Evolutionary conservation across 306 rosid species (phyloP), one percentile per base, ranked within the genome.

Genomic region (Inga leiocalycina): DNA sequence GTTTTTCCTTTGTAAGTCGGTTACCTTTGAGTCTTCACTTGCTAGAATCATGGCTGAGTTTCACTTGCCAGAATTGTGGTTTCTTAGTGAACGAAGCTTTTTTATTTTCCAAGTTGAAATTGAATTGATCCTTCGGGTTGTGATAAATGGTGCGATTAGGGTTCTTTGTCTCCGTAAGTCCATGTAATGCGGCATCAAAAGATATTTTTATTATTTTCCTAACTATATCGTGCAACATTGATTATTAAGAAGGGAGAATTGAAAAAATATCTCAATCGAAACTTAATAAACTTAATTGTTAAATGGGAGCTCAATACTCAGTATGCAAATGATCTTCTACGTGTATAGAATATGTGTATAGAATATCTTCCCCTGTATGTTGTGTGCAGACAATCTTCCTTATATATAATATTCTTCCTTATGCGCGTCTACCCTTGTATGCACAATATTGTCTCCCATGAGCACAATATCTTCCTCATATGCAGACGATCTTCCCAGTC

Each of bases 81-180:
- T 83, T 48, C 75, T 59, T 35, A 72, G 49, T 62, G 70, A 46
- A 71, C 2, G 22, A 83, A 51, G 24, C n/a, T 78, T 59, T 8
- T 15, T 22, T 22, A 0, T 3, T 8, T 54, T 22, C 35, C 11
- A 45, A 71, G 62, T 22, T 56, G 35, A 46, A 13, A 20, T 79
- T 49, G 67, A 68, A 79, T 35, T 51, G 30, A 11, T 70, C 57
- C 80, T 41, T 24, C 56, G 4, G 39, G 13, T 41, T 49, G 10
- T 69, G 24, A 57, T 54, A 75, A 82, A 54, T 57, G 39, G 24
- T 75, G 37, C 17, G 67, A 35, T 54, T 35, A 16, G 68, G 74
- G 45, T 79, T 54, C 15, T 62, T 10, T 51, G 62, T 78, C 27
- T 52, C 24, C 71, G 9, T 6, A 32, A 32, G 41, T 65, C 41